Evolutionary conservation across 2,329 filamentous ascomycete species (phyloP), one percentile per base, ranked within the genome.

Genomic region (Penicillium sp.): DNA sequence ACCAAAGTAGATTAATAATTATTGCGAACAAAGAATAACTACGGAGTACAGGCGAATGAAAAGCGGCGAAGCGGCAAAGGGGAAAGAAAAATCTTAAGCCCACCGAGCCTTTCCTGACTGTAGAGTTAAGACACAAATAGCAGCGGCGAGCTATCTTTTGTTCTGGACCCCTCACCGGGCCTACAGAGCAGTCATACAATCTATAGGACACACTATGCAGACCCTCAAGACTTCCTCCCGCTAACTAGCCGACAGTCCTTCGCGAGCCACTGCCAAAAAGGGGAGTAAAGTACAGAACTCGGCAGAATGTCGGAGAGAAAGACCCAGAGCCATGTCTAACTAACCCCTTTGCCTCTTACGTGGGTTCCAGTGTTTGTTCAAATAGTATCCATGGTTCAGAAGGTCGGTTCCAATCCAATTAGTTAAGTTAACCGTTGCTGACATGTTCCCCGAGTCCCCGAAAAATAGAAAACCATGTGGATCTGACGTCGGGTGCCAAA

Each of bases 401-500:
- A 9, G 37, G 4, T 33, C 24, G 22, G 27, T 16, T 37, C 57
- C 60, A 62, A 60, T 57, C 50, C 22, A 22, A 22, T 4, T 22
- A 22, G 22, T 22, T 22, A 22, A 22, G 55, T 47, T 1, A 11
- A 4, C 18, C 31, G 13, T 19, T 35, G 27, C 22, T 44, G 40
- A 9, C 40, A 35, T 43, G 31, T 22, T 54, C 37, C 52, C 51
- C 58, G 54, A 56, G 37, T 43, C 55, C 40, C 60, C 56, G 37
- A 50, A 54, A 39, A 37, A 33, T n/a, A 10, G 22, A 10, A 47
- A 47, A 51, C 67, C 68, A 69, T 69, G 69, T 70, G 69, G 69
- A 65, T 60, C 62, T 70, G 68, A 70, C 66, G 66, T 70, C 62
- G 55, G 52, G 40, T 36, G 37, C n/a, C 41, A 46, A 43, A 53